Evolutionary conservation across 345 rosid species (phyloP).

Genomic region (Camelina neglecta): DNA sequence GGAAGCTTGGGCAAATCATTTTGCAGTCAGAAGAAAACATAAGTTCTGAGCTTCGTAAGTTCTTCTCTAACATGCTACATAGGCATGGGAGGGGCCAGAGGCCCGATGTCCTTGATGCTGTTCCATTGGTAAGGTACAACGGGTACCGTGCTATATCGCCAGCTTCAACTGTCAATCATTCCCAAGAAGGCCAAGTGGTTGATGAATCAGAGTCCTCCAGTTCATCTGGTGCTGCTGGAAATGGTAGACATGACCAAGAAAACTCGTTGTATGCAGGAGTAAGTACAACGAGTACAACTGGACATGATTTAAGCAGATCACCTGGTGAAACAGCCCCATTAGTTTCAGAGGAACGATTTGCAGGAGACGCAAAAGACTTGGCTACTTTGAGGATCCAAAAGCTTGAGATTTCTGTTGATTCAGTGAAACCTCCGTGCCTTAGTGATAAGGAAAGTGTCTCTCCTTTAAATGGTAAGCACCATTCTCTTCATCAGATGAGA

Average conservation of each 20-base stretch:
- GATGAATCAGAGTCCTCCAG: conserved; percentile 43
- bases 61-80: conserved; percentile 74
- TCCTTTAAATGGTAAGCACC: conserved; percentile 42
- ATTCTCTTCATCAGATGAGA: conserved; percentile 52
- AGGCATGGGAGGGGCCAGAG: conserved; percentile 81
- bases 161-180: conserved; percentile 47
- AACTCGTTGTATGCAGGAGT: conserved; percentile 24
- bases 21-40: conserved; percentile 60
- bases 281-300: conserved; percentile 21
- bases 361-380: conserved; percentile 62
- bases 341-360: conserved; percentile 53
- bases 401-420: conserved; percentile 47
- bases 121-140: conserved; percentile 50
- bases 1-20: conserved; percentile 73
- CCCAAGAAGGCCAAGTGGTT: conserved; percentile 53
- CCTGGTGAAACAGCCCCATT: conserved; percentile 31
- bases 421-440: conserved; percentile 41
- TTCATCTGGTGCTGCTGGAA: conserved; percentile 39
- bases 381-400: conserved; percentile 53
- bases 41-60: conserved; percentile 62
- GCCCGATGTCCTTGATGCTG: conserved; percentile 76
- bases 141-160: conserved; percentile 41
- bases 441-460: conserved; percentile 41
- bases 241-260: conserved; percentile 45
- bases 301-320: conserved; percentile 25